A percentile compares a stretch with the other conserved stretches of the same genome.
phyloP scores from a whole-genome alignment of 495 filamentous ascomycete genomes.

The Penicillium parvum region DNA sequence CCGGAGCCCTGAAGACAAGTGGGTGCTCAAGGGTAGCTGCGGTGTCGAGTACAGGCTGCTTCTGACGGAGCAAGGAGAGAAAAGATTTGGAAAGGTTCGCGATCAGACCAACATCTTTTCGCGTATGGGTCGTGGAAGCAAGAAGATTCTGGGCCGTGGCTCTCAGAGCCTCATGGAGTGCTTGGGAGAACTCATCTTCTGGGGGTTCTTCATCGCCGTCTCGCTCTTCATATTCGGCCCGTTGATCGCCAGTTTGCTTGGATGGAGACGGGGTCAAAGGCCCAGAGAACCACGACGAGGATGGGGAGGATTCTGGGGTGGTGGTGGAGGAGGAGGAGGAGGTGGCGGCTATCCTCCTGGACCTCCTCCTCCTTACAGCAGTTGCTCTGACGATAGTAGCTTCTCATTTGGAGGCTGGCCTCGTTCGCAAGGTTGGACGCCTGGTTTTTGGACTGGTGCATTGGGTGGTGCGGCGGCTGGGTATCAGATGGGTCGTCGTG shows the following conservation, averaged over 20 bases:
- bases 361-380: constrained; percentile 57
- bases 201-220: constrained; percentile 44
- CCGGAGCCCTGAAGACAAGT: constrained; percentile 64
- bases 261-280: constrained; percentile 13
- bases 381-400: constrained; percentile 44
- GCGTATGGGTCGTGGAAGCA: neutral
- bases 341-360: constrained; percentile 47
- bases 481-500: constrained; percentile 61
- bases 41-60: constrained; percentile 86
- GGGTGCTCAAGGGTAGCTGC: constrained; percentile 84
- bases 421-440: constrained; percentile 58
- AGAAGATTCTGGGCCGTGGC: constrained; percentile 8
- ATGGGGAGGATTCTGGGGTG: constrained; percentile 40
- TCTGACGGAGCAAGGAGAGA: constrained; percentile 76
- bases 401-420: constrained; percentile 19
- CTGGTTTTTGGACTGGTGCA: constrained; percentile 85
- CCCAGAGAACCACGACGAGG: constrained; percentile 5
- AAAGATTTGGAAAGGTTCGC: constrained; percentile 51
- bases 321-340: constrained; percentile 47
- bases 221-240: constrained; percentile 29
- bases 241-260: constrained; percentile 20
- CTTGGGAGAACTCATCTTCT: constrained; percentile 40
- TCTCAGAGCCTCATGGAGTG: constrained; percentile 12
- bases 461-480: constrained; percentile 65
- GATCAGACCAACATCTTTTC: neutral